A percentile compares a stretch with the other conserved stretches of the same genome.
Evolutionary conservation across 345 rosid species (phyloP).

Genomic region (Eucalyptus caleyi): DNA sequence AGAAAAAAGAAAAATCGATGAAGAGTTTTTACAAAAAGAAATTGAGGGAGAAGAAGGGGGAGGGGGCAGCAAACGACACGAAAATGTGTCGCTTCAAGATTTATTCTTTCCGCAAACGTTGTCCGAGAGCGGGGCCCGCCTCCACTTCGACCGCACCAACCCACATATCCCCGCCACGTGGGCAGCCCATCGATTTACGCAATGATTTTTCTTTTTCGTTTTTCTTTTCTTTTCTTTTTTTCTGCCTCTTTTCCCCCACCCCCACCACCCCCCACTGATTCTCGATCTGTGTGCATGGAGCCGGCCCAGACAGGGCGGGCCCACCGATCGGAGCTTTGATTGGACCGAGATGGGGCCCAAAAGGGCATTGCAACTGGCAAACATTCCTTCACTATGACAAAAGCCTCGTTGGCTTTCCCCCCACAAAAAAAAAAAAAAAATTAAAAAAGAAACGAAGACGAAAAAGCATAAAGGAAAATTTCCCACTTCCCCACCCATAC

Average conservation of each 20-base stretch:
- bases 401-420: constrained; percentile 43
- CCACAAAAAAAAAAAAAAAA: neutral
- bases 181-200: constrained; percentile 26
- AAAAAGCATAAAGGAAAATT: neutral
- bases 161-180: constrained; percentile 20
- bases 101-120: neutral
- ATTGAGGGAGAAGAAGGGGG: neutral
- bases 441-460: neutral
- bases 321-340: constrained; percentile 16
- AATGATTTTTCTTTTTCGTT: neutral
- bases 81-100: neutral
- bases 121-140: constrained; percentile 17
- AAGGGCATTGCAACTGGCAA: constrained; percentile 19
- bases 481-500: neutral
- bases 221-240: neutral
- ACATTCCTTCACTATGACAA: constrained; percentile 40
- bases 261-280: neutral
- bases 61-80: neutral
- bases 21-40: neutral
- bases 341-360: constrained; percentile 36
- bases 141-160: constrained; percentile 48
- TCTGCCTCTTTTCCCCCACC: neutral
- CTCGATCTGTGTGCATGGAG: neutral
- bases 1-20: too few species aligned
- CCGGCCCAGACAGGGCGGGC: constrained; percentile 25